Percentiles rank a stretch among this genome's conserved stretches.
phyloP scores from a whole-genome alignment of 2,329 filamentous ascomycete genomes.

The Ceratocystis variospora region DNA sequence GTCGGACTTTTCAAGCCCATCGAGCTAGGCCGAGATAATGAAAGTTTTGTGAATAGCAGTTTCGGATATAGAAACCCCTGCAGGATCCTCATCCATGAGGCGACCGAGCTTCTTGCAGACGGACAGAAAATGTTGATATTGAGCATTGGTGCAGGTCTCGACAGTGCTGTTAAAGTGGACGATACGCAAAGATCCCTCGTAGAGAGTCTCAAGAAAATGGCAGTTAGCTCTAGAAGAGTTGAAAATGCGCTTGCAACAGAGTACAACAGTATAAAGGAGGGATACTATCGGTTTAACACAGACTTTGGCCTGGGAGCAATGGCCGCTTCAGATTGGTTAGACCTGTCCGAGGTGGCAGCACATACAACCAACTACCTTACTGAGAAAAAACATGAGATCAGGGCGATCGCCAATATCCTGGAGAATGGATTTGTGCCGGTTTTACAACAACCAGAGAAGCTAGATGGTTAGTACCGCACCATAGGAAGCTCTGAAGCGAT shows the following conservation, averaged over 20 bases:
- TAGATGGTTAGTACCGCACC: no score
- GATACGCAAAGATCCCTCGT: slow-evolving; percentile 3
- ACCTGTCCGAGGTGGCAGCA: slow-evolving; percentile 21
- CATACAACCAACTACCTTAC: slow-evolving; percentile 21
- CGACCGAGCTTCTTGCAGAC: slow-evolving; percentile 21
- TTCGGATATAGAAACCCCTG: slow-evolving; percentile 26
- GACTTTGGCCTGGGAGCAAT: slow-evolving; percentile 23
- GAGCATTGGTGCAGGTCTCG: slow-evolving; percentile 24
- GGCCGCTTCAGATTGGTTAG: slow-evolving; percentile 23
- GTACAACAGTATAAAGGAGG: slow-evolving; percentile 19
- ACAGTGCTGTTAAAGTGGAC: slow-evolving; percentile 20
- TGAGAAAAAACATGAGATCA: slow-evolving; percentile 10
- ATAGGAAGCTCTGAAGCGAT: no score
- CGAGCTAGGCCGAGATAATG: slow-evolving; percentile 22
- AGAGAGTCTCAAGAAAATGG: not conserved
- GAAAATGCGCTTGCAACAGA: slow-evolving; percentile 11
- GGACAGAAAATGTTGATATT: slow-evolving; percentile 19
- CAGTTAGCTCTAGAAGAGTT: not conserved
- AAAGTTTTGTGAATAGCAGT: slow-evolving; percentile 25
- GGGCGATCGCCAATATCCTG: not conserved
- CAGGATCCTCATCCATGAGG: slow-evolving; percentile 24
- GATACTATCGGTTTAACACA: slow-evolving; percentile 24
- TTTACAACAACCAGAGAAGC: not conserved
- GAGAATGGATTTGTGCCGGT: not conserved
- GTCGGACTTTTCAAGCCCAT: slow-evolving; percentile 25